Evolutionary conservation across 768 basidiomycete species (phyloP).

Genomic region (Hysterangium stoloniferum): DNA sequence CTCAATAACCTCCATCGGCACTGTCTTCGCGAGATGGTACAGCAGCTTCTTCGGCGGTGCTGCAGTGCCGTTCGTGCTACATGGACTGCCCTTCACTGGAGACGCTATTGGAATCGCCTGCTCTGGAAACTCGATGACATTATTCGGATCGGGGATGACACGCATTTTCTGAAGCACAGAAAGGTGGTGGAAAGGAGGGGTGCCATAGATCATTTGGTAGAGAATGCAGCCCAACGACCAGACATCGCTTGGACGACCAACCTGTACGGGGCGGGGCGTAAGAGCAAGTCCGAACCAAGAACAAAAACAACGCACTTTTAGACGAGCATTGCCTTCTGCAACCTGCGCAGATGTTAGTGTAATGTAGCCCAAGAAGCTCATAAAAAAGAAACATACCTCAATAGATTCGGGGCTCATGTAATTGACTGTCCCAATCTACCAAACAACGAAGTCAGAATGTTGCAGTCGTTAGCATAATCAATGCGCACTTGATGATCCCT

Average conservation of each 20-base stretch:
- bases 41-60: slow-evolving; percentile 44
- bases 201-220: slow-evolving; percentile 97
- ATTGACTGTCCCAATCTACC: slow-evolving; percentile 90
- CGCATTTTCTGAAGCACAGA: slow-evolving; percentile 86
- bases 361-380: background rate
- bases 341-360: slow-evolving; percentile 22
- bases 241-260: slow-evolving; percentile 92
- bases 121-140: slow-evolving; percentile 79
- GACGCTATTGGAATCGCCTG: slow-evolving; percentile 49
- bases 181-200: slow-evolving; percentile 84
- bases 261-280: slow-evolving; percentile 4
- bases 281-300: background rate
- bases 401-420: slow-evolving; percentile 99
- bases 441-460: background rate
- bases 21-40: slow-evolving; percentile 62
- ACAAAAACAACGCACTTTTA: slow-evolving; percentile 48
- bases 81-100: slow-evolving; percentile 7
- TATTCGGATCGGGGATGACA: slow-evolving; percentile 73
- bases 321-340: slow-evolving; percentile 75
- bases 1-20: slow-evolving; percentile 67
- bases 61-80: slow-evolving; percentile 19
- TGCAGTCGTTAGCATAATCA: background rate
- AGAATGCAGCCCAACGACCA: slow-evolving; percentile 98
- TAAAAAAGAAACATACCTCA: slow-evolving; percentile 33
- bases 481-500: slow-evolving; percentile 79